phyloP scores from a whole-genome alignment of 441 rosid genomes.

The Dalechampia spathulata region DNA sequence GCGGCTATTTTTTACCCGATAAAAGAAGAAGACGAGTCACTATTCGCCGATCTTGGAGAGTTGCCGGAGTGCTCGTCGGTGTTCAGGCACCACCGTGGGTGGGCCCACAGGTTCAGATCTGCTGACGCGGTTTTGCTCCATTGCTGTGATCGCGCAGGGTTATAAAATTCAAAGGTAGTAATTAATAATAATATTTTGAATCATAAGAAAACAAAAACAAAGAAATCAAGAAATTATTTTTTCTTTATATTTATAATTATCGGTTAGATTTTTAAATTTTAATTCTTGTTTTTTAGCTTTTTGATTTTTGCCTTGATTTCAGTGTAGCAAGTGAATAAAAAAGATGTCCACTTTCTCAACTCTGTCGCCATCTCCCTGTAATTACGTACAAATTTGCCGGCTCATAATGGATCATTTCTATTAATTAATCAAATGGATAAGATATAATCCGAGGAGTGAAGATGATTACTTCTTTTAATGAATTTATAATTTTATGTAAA shows the following conservation, averaged over 20 bases:
- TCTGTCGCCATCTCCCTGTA: slow-evolving; percentile 23
- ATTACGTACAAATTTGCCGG: slow-evolving; percentile 19
- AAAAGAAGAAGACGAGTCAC: slow-evolving; percentile 85
- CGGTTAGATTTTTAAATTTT: too few species aligned
- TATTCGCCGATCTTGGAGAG: slow-evolving; percentile 94
- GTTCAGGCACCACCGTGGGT: slow-evolving; percentile 52
- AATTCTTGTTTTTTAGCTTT: neutral
- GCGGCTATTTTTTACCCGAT: slow-evolving; percentile 52
- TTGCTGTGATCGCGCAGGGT: neutral
- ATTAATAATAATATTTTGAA: slow-evolving; percentile 21
- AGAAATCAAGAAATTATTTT: neutral
- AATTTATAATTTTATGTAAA: too few species aligned
- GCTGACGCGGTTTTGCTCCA: too few species aligned
- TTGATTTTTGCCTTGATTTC: slow-evolving; percentile 25
- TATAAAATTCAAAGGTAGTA: slow-evolving; percentile 20
- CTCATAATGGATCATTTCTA: slow-evolving; percentile 11
- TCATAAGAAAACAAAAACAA: slow-evolving; percentile 17
- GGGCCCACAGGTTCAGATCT: slow-evolving; percentile 72
- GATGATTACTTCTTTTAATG: too few species aligned
- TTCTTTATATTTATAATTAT: too few species aligned
- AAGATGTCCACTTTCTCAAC: slow-evolving; percentile 17
- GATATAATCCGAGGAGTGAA: too few species aligned
- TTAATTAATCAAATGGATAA: too few species aligned
- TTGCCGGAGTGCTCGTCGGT: slow-evolving; percentile 91
- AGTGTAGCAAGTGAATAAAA: slow-evolving; percentile 32